Conservation (phyloP, 768 basidiomycete genomes). For the Multifurca ochricompacta region DNA sequence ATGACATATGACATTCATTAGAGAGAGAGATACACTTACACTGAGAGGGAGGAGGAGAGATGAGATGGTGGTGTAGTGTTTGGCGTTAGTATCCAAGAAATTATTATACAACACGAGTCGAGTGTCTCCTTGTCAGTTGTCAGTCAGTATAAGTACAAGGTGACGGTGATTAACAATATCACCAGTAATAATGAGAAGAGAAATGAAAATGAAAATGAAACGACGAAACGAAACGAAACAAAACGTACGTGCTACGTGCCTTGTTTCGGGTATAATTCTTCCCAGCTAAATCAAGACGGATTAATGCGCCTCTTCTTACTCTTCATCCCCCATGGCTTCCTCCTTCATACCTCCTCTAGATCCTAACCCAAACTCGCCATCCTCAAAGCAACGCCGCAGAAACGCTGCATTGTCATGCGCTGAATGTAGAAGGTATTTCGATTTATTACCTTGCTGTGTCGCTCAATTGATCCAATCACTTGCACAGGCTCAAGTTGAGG, state of each 20-base stretch:
- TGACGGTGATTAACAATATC: too few relatives aligned
- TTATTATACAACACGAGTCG: too few relatives aligned
- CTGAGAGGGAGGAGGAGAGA: too few relatives aligned
- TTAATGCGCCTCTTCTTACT: conserved; percentile 14
- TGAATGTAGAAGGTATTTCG: conserved; percentile 54
- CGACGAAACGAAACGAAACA: too few relatives aligned
- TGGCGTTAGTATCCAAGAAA: too few relatives aligned
- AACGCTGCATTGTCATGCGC: conserved; percentile 54
- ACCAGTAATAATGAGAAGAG: too few relatives aligned
- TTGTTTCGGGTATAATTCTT: conserved; percentile 17
- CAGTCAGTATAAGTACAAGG: too few relatives aligned
- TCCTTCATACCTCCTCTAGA: conserved; percentile 14
- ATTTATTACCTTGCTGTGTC: neutral
- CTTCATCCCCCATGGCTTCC: conserved; percentile 21
- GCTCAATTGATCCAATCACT: conserved; percentile 18
- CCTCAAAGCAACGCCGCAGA: conserved; percentile 26
- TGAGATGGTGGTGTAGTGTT: too few relatives aligned
- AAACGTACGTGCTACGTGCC: conserved; percentile 2
- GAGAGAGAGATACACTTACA: too few relatives aligned
- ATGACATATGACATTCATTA: too few relatives aligned
- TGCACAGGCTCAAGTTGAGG: conserved; percentile 53
- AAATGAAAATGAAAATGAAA: too few relatives aligned
- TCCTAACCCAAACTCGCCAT: conserved; percentile 11
- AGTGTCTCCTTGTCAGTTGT: too few relatives aligned
- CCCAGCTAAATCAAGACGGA: conserved; percentile 15